Percentiles rank a stretch among this genome's conserved stretches.
phyloP scores from a whole-genome alignment of 768 basidiomycete genomes.

The Macrolepiota albuminosa region DNA sequence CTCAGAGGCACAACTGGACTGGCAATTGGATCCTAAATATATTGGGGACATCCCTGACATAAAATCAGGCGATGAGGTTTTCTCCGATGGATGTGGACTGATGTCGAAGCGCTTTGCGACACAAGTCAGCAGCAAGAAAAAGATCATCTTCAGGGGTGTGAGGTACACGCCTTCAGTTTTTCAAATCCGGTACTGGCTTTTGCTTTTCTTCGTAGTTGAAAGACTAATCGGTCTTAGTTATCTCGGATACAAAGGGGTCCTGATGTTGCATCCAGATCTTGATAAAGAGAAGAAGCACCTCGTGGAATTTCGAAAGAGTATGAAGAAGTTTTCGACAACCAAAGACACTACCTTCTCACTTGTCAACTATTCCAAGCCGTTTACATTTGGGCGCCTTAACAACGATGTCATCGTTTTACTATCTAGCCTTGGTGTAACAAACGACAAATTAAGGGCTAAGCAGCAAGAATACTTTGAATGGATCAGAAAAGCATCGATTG shows the following conservation, averaged over 20 bases:
- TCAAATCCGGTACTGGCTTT: slow-evolving; percentile 48
- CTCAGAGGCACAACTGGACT: slow-evolving; percentile 59
- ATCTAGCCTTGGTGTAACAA: slow-evolving; percentile 55
- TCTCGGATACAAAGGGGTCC: slow-evolving; percentile 67
- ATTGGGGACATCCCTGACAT: slow-evolving; percentile 58
- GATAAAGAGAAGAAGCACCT: slow-evolving; percentile 40
- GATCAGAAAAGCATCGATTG: slow-evolving; percentile 45
- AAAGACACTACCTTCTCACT: slow-evolving; percentile 60
- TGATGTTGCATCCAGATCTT: slow-evolving; percentile 62
- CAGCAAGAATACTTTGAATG: slow-evolving; percentile 56
- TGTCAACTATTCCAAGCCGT: slow-evolving; percentile 59
- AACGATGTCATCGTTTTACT: slow-evolving; percentile 67
- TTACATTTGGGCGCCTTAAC: slow-evolving; percentile 61
- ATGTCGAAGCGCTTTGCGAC: slow-evolving; percentile 49
- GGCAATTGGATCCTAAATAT: slow-evolving; percentile 42
- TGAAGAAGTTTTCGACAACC: slow-evolving; percentile 63
- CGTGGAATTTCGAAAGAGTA: slow-evolving; percentile 60
- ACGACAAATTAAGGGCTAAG: slow-evolving; percentile 48
- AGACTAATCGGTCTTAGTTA: slow-evolving; percentile 34
- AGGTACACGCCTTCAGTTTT: slow-evolving; percentile 60
- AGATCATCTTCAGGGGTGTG: slow-evolving; percentile 47
- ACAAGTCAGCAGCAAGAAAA: slow-evolving; percentile 48
- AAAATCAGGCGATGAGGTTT: slow-evolving; percentile 48
- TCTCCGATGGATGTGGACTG: slow-evolving; percentile 69
- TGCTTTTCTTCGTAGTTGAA: not conserved